Evolutionary conservation across 257 asterid genomes (phyloP), one percentile per base, ranked within the genome.

Genomic region (Leptodermis oblonga): DNA sequence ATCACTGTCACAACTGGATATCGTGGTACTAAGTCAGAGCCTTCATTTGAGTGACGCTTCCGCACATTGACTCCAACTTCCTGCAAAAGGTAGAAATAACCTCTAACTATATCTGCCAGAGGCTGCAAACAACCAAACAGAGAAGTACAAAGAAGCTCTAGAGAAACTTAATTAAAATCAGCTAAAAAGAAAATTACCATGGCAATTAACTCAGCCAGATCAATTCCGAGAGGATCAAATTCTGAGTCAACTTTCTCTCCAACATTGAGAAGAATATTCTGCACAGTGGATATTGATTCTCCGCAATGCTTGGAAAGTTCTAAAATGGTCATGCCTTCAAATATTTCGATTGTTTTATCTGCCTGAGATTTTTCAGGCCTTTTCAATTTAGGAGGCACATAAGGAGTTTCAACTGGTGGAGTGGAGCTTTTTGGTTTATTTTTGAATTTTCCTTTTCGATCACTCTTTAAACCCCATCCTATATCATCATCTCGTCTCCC

Each of bases 1-100:
- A 93, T 93, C 65, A 93, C 99, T 17, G 99, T 88, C 74, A 93
- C 95, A 55, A 93, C 96, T 68, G 97, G 96, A 56, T 92, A 88
- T 37, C 97, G 97, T 33, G 92, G 88, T 41, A 84, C 64, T 55
- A 82, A 77, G 72, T 82, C 71, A 61, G 79, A 65, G 51, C 97
- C 97, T 75, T 81, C 89, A 30, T 85, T 86, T 18, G 91, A 84
- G 77, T 86, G 96, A 73, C 80, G 80, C 76, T 96, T 81, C 70
- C 74, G 82, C 43, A 89, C 96, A 73, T 84, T 87, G 76, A 90
- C 89, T 26, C 97, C 99, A 74, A 90, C 77, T 83, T 89, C 99
- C 99, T 93, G 78, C 75, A 75, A 58, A 15, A 81, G 36, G 71
- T 20, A 70, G 37, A 64, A 74, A 56, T 33, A 73, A 51, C 30